A percentile compares a stretch with the other conserved stretches of the same genome.
Conservation (phyloP, 345 rosid species). For the Trapa bicornis region DNA sequence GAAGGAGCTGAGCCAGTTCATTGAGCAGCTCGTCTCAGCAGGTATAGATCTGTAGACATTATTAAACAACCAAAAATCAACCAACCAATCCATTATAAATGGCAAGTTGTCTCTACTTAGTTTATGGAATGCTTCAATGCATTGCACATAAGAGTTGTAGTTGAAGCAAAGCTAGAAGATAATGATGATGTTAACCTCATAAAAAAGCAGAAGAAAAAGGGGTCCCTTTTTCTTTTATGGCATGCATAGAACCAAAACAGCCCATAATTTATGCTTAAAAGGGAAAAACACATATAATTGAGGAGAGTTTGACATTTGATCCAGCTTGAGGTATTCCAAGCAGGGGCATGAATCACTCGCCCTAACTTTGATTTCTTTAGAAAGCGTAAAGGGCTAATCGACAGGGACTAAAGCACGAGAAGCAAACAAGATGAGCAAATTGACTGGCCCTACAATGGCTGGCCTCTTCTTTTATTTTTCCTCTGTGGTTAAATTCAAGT, state of each 20-base stretch:
- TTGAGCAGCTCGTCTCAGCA: conserved; percentile 32
- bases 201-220: not conserved
- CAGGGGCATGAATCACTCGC: not conserved
- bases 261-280: too few species aligned
- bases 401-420: conserved; percentile 5
- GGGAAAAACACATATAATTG: too few species aligned
- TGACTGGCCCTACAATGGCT: not conserved
- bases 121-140: too few species aligned
- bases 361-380: not conserved
- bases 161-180: not conserved
- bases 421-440: not conserved
- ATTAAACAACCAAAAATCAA: not conserved
- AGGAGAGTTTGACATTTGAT: not conserved
- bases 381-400: conserved; percentile 13
- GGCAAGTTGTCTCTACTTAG: conserved; percentile 3
- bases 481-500: not conserved
- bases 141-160: not conserved
- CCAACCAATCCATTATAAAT: conserved; percentile 3
- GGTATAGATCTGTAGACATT: conserved; percentile 44
- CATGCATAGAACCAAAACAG: too few species aligned
- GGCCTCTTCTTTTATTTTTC: too few species aligned
- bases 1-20: conserved; percentile 65
- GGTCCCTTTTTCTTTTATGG: too few species aligned
- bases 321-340: not conserved
- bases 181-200: not conserved